Evolutionary conservation across 75 land plant species (phyloP).

Genomic region (Pseudotsuga menziesii): DNA sequence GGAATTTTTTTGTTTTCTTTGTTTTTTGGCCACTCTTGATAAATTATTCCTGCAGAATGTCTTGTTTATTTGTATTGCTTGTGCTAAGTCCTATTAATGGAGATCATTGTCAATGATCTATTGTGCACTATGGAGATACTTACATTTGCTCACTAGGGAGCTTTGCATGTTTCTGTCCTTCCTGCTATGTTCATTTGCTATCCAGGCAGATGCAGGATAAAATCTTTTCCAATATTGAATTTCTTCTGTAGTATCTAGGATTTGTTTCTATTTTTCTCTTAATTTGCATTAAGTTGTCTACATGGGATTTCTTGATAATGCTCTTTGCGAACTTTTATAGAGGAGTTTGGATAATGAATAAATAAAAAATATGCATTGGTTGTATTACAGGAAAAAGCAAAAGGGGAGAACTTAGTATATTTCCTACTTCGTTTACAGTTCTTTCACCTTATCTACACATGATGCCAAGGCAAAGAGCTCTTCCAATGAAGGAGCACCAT

Average conservation of each 20-base stretch:
- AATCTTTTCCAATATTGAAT: not conserved
- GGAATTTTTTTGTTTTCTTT: no score
- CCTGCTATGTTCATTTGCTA: not conserved
- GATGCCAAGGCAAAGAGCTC: slow-evolving; percentile 70
- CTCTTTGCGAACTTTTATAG: no score
- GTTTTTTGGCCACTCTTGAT: no score
- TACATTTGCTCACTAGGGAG: not conserved
- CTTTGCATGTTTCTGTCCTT: not conserved
- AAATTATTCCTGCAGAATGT: no score
- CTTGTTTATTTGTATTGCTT: no score
- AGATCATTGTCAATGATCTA: not conserved
- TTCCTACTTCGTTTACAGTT: slow-evolving; percentile 55
- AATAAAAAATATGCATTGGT: not conserved
- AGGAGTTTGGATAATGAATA: no score
- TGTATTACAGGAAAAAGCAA: slow-evolving; percentile 69
- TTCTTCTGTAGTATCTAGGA: not conserved
- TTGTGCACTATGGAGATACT: not conserved
- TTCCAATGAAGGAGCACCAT: slow-evolving; percentile 4
- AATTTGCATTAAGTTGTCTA: not conserved
- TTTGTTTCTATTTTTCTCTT: not conserved
- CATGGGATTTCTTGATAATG: not conserved
- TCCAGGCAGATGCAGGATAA: not conserved
- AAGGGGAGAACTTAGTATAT: slow-evolving; percentile 85
- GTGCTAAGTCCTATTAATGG: not conserved
- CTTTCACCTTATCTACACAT: slow-evolving; percentile 85